Conservation (phyloP, 495 filamentous ascomycete genomes). For the Daldinia grandis region DNA sequence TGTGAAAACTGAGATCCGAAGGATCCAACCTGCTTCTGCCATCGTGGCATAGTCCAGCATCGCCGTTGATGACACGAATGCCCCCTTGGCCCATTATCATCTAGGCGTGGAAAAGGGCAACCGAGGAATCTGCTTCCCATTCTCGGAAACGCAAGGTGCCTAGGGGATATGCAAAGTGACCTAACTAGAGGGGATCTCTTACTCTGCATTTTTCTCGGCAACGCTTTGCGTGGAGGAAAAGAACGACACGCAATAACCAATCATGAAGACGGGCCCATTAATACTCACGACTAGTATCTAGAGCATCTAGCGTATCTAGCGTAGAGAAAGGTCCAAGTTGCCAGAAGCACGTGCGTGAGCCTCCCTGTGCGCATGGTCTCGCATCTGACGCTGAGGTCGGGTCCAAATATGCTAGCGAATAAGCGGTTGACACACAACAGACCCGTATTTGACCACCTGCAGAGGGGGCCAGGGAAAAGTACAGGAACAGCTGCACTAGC, state of each 20-base stretch:
- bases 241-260: constrained; percentile 30
- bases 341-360: constrained; percentile 40
- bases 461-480: constrained; percentile 35
- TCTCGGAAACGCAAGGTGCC: constrained; percentile 27
- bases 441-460: constrained; percentile 46
- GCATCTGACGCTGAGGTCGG: constrained; percentile 46
- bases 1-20: constrained; percentile 27
- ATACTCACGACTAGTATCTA: constrained; percentile 10
- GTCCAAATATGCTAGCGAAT: constrained; percentile 45
- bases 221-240: constrained; percentile 23
- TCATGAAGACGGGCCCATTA: constrained; percentile 12
- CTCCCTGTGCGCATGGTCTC: constrained; percentile 38
- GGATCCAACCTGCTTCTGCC: constrained; percentile 19
- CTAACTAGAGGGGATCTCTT: constrained; percentile 37
- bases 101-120: constrained; percentile 20
- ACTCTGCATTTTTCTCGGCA: constrained; percentile 35
- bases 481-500: constrained; percentile 34
- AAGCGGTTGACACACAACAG: constrained; percentile 43
- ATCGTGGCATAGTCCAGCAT: constrained; percentile 36
- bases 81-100: constrained; percentile 27
- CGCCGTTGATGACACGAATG: constrained; percentile 19
- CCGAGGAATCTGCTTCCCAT: constrained; percentile 32
- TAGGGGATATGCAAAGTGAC: constrained; percentile 39
- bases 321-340: constrained; percentile 18
- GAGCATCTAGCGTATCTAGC: constrained; percentile 9